Evolutionary conservation across 1,139 yeast genomes (phyloP), one percentile per base, ranked within the genome.

Genomic region (Scheffersomyces illinoinensis): DNA sequence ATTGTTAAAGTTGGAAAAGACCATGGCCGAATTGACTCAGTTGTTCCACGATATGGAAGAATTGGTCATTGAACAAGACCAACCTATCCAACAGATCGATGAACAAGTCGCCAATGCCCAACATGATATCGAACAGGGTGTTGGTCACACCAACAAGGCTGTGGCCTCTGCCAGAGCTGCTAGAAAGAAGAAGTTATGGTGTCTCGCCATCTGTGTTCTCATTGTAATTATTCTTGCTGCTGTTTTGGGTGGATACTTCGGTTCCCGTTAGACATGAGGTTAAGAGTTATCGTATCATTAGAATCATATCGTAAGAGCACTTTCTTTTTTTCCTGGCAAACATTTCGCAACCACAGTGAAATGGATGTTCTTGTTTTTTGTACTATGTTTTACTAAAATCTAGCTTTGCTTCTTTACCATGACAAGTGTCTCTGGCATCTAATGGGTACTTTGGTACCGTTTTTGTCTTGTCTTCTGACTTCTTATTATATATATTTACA

Each of bases 41-140:
- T 85, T 95, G 71, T 93, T 96, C 82, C 91, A 89, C 70, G 99
- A 95, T 73, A 92, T 95, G 97, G 98, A 95, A 78, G 93, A 92
- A 71, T 83, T 95, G 77, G 98, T 95, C 57, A 93, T 95, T 68
- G 97, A 93, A 77, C 99, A 95, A 80, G 98, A 93, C 74, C 93
- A 88, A 68, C 89, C 90, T 61, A 89, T 95, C 65, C 91, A 89
- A 69, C 90, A 87, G 71, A 88, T 93, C 67, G 93, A 91, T 73
- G 87, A 90, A 66, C 90, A 91, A 69, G 91, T 93, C 59, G 87
- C 82, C 58, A 83, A 83, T 58, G 98, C 98, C 48, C 97, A 93
- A 76, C 88, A 86, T 62, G 97, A 95, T 74, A 87, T 95, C 67
- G 97, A 93, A 78, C 88, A 89, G 72, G 99, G 98, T 75, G 92